A percentile compares a stretch with the other conserved stretches of the same genome.
Evolutionary conservation across 805 yeast genomes (phyloP).

Genomic region (Cyberlindnera japonica): DNA sequence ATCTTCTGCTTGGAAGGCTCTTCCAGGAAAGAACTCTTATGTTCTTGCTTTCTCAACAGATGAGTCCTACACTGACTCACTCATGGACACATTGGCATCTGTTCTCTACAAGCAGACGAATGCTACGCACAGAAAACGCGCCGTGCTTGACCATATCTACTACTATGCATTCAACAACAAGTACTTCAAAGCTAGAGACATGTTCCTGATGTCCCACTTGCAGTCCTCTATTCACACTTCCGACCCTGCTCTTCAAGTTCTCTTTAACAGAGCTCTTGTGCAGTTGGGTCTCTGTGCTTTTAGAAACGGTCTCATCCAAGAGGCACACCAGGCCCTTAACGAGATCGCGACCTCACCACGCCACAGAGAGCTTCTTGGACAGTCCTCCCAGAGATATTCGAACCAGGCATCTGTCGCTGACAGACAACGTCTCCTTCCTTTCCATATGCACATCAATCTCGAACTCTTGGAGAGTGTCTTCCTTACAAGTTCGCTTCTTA

Average conservation of each 20-base stretch:
- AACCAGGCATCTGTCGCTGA: constrained; percentile 54
- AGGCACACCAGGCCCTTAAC: constrained; percentile 79
- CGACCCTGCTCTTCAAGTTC: constrained; percentile 82
- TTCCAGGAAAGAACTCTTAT: constrained; percentile 31
- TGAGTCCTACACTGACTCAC: constrained; percentile 43
- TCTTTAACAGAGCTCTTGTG: constrained; percentile 91
- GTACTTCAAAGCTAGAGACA: constrained; percentile 80
- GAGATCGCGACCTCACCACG: constrained; percentile 86
- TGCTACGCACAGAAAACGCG: constrained; percentile 71
- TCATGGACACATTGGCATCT: constrained; percentile 63
- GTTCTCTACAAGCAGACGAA: constrained; percentile 65
- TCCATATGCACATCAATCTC: constrained; percentile 96
- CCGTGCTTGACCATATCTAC: constrained; percentile 81
- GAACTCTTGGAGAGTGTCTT: constrained; percentile 93
- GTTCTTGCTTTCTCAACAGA: constrained; percentile 28
- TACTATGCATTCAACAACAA: constrained; percentile 87
- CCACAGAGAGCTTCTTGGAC: constrained; percentile 90
- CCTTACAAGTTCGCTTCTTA: constrained; percentile 82
- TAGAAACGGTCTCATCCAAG: constrained; percentile 80
- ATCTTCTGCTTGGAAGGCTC: constrained; percentile 64
- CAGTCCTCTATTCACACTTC: constrained; percentile 80
- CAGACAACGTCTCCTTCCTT: constrained; percentile 83
- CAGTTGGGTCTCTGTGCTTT: constrained; percentile 96
- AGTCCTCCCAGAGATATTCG: constrained; percentile 71
- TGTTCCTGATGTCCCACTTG: constrained; percentile 81